Base-by-base conservation (phyloP, 768 basidiomycete species). In the Tricholoma hemisulphureum region DNA sequence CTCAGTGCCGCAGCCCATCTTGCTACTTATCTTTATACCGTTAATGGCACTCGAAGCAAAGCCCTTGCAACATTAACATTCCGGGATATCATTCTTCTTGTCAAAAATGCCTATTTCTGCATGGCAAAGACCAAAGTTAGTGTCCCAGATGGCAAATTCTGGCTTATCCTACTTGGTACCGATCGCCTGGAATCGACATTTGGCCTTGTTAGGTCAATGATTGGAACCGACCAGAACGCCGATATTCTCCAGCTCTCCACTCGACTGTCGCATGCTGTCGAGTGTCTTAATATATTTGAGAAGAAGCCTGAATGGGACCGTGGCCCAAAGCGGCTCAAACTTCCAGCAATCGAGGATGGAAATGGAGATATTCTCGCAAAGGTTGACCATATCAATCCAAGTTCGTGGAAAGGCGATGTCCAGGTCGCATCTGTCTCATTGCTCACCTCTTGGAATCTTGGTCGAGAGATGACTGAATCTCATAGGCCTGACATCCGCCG, bases 91-190 rank as follows among this genome's bases (percentile, higher is more conserved):
- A 31, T 31, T 31, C 31, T 31, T 31, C 31, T 31, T 31, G 31
- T 31, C 31, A 31, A 31, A 31, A 31, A 31, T 31, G 31, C 31
- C 31, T 52, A n/a, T n/a, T n/a, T n/a, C n/a, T n/a, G n/a, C n/a
- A n/a, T n/a, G n/a, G n/a, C n/a, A n/a, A n/a, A n/a, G n/a, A n/a
- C n/a, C n/a, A n/a, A n/a, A n/a, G n/a, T n/a, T n/a, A n/a, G n/a
- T n/a, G n/a, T n/a, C n/a, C 69, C 72, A 0, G 56, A 69, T 45
- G 62, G 63, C 1, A 29, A 65, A 51, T 74, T 77, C 52, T 75
- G 58, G 51, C 23, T 76, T 5, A 69, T 71, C 9, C 64, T 75
- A 0, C 58, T 76, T 6, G 75, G 75, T 11, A 77, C 74, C 0
- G 70, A 77, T 58, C 64, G 71, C 0, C 63, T 74, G 0, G 72